A percentile compares a stretch with the other conserved stretches of the same genome.
phyloP scores from a whole-genome alignment of 352 stramenopile species.

The Globisporangium lucens region DNA sequence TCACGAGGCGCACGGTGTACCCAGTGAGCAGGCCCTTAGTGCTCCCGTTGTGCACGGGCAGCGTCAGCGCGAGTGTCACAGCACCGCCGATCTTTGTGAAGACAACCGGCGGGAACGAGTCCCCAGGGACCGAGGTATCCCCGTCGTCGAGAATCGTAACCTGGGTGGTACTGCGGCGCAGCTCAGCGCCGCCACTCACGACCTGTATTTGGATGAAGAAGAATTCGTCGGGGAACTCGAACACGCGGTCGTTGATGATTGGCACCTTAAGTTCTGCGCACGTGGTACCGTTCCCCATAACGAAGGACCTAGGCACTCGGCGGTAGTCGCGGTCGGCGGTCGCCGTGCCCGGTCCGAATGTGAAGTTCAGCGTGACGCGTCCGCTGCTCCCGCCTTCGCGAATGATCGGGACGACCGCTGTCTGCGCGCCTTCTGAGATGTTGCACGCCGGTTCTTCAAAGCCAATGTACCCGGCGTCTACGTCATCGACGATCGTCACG shows the following conservation, averaged over 20 bases:
- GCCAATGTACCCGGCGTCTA: conserved; percentile 49
- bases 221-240: conserved; percentile 45
- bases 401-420: conserved; percentile 37
- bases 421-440: conserved; percentile 33
- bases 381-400: conserved; percentile 42
- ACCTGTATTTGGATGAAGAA: conserved; percentile 40
- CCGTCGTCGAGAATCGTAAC: conserved; percentile 60
- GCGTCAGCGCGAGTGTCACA: conserved; percentile 24
- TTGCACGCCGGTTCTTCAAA: conserved; percentile 32
- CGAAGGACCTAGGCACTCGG: conserved; percentile 18
- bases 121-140: conserved; percentile 36
- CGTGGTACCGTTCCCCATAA: conserved; percentile 41
- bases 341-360: conserved; percentile 36
- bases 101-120: conserved; percentile 20
- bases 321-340: conserved; percentile 48
- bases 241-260: conserved; percentile 63
- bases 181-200: conserved; percentile 23
- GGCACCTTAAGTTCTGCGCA: conserved; percentile 31
- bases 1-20: conserved; percentile 37
- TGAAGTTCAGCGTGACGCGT: conserved; percentile 33
- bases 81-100: conserved; percentile 36
- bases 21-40: conserved; percentile 24
- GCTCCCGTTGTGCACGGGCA: conserved; percentile 56
- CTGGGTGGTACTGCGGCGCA: conserved; percentile 12
- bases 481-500: conserved; percentile 63